A percentile compares a stretch with the other conserved stretches of the same genome.
These are phyloP conservation scores for Calcarisporium arbuscula DNA, from an alignment of 2,329 filamentous ascomycete species.

Conservation along the genomic window DNA sequence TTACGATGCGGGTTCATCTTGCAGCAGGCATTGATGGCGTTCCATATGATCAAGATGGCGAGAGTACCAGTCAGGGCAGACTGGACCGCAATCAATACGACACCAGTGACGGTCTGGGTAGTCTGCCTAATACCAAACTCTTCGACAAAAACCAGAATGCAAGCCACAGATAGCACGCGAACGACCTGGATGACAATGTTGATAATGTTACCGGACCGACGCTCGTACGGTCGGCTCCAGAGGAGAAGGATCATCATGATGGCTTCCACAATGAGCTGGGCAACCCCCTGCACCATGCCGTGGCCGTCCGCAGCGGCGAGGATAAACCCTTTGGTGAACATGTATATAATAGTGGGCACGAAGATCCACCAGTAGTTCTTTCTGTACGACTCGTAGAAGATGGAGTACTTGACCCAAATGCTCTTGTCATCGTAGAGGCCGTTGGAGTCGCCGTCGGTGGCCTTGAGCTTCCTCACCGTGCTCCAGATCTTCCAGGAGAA, in stretches of 20 bases:
- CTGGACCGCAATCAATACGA: slow-evolving; percentile 91
- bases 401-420: slow-evolving; percentile 89
- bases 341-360: slow-evolving; percentile 80
- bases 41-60: slow-evolving; percentile 82
- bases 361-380: slow-evolving; percentile 97
- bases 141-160: slow-evolving; percentile 89
- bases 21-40: slow-evolving; percentile 76
- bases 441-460: slow-evolving; percentile 63
- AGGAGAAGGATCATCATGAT: slow-evolving; percentile 73
- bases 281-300: slow-evolving; percentile 72
- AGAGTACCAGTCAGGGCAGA: slow-evolving; percentile 74
- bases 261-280: slow-evolving; percentile 74
- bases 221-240: slow-evolving; percentile 81
- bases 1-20: slow-evolving; percentile 86
- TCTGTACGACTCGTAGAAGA: slow-evolving; percentile 96
- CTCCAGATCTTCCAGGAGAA: slow-evolving; percentile 80
- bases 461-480: slow-evolving; percentile 68
- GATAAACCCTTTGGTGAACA: slow-evolving; percentile 81
- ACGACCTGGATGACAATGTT: slow-evolving; percentile 89
- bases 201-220: slow-evolving; percentile 83
- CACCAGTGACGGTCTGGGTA: slow-evolving; percentile 87
- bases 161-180: slow-evolving; percentile 79
- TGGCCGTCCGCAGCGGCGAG: slow-evolving; percentile 82
- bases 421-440: slow-evolving; percentile 83
- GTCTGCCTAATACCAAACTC: slow-evolving; percentile 85